phyloP scores from a whole-genome alignment of 177 flowering plant genomes.

The Vitis hybrid region DNA sequence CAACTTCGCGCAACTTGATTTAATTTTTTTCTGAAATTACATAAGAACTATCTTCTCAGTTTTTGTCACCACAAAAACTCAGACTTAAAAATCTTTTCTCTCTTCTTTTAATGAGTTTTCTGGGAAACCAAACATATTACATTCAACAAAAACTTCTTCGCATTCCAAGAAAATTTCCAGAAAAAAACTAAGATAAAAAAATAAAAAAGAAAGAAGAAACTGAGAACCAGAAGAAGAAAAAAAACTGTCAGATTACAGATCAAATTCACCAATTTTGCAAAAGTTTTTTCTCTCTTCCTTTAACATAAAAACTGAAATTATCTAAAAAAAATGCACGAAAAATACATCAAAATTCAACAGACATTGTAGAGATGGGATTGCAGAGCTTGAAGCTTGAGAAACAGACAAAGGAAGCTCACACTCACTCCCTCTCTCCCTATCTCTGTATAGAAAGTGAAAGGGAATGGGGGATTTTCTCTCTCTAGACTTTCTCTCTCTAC shows the following conservation, averaged over 20 bases:
- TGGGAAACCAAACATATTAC: too few relatives aligned
- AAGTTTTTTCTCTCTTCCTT: too few relatives aligned
- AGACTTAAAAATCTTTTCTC: too few relatives aligned
- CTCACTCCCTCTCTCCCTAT: too few relatives aligned
- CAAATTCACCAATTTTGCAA: too few relatives aligned
- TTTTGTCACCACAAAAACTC: too few relatives aligned
- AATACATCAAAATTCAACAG: neutral
- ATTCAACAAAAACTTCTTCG: too few relatives aligned
- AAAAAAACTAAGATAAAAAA: neutral
- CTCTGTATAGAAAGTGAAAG: constrained; percentile 8
- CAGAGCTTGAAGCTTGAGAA: constrained; percentile 3
- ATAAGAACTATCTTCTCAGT: too few relatives aligned
- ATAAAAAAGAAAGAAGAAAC: neutral
- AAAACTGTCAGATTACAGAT: neutral
- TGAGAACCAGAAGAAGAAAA: neutral
- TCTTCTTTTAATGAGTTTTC: too few relatives aligned
- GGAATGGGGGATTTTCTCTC: constrained; percentile 5
- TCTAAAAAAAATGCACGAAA: too few relatives aligned
- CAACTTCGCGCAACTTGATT: too few relatives aligned
- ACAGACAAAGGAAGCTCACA: neutral
- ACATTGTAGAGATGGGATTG: neutral
- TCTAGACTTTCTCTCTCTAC: constrained; percentile 5
- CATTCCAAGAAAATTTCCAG: neutral
- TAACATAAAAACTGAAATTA: neutral
- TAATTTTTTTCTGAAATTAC: too few relatives aligned